These are phyloP conservation scores for Nicotiana undulata DNA, from an alignment of 257 asterid genomes.

Conservation along the genomic window DNA sequence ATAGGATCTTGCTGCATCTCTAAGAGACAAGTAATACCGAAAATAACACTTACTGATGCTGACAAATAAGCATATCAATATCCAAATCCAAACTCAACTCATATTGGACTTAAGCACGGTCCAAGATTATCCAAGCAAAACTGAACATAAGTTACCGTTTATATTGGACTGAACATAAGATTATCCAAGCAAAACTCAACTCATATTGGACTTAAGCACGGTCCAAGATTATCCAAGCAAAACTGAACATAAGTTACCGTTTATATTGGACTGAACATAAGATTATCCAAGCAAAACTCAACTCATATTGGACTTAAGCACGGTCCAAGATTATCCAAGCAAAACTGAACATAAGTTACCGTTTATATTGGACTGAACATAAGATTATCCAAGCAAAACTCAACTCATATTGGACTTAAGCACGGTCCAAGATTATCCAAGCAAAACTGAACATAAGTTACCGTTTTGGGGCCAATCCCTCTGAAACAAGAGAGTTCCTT, in stretches of 20 bases:
- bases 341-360: too few relatives aligned
- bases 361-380: too few relatives aligned
- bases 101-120: neutral
- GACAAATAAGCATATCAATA: neutral
- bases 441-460: slow-evolving; percentile 16
- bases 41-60: neutral
- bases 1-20: neutral
- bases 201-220: too few relatives aligned
- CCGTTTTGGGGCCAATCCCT: slow-evolving; percentile 94
- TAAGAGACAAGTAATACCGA: neutral
- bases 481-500: slow-evolving; percentile 63
- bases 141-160: slow-evolving; percentile 44
- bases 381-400: too few relatives aligned
- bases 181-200: too few relatives aligned
- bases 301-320: too few relatives aligned
- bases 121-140: neutral
- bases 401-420: neutral
- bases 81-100: neutral
- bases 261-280: too few relatives aligned
- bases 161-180: too few relatives aligned
- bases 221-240: too few relatives aligned
- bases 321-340: too few relatives aligned
- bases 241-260: too few relatives aligned
- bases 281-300: too few relatives aligned
- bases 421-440: neutral